phyloP scores from a whole-genome alignment of 305 asterid genomes.

The Rubia tinctorum region DNA sequence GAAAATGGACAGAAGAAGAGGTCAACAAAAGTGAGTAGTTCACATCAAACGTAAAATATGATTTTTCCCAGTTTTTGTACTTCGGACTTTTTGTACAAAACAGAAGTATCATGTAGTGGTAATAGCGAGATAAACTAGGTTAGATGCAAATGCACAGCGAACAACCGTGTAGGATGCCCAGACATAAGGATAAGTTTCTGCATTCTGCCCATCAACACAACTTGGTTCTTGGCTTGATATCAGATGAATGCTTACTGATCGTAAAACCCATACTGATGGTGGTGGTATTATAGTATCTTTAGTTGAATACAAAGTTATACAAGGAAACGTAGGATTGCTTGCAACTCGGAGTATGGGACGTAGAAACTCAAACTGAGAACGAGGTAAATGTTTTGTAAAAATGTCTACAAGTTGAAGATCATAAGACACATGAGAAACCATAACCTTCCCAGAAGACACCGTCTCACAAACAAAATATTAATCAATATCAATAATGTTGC shows the following conservation, averaged over 20 bases:
- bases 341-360: no score
- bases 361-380: no score
- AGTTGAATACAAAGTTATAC: neutral
- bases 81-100: slow-evolving; percentile 2
- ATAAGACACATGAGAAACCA: no score
- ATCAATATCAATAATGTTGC: no score
- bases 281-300: no score
- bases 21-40: slow-evolving; percentile 5
- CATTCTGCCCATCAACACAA: neutral
- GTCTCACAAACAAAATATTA: no score
- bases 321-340: no score
- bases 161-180: neutral
- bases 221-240: neutral
- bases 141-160: neutral
- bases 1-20: slow-evolving; percentile 16
- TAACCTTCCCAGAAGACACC: no score
- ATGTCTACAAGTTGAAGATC: no score
- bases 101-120: neutral
- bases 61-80: neutral
- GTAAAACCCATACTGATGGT: no score
- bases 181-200: neutral
- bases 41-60: neutral
- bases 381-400: no score
- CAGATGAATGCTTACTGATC: no score
- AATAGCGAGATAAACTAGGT: slow-evolving; percentile 3